Conservation (phyloP, 305 asterid genomes). For the Solanum hybrid region DNA sequence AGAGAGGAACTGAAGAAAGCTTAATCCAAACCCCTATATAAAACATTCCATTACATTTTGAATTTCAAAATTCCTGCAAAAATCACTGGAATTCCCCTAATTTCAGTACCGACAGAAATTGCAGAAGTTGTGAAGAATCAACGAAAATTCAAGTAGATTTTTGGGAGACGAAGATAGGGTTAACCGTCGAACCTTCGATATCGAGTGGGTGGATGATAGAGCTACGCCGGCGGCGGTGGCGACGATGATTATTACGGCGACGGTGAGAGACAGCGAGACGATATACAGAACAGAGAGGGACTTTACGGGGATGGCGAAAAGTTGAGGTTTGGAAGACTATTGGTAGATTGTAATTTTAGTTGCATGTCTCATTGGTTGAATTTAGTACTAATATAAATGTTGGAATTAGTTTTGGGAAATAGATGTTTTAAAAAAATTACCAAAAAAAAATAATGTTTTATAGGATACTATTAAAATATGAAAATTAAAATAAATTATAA, state of each 20-base stretch:
- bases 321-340: not conserved
- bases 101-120: not conserved
- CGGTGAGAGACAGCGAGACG: not conserved
- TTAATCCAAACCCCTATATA: not conserved
- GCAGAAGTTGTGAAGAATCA: not conserved
- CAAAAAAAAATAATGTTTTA: not conserved
- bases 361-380: not conserved
- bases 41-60: not conserved
- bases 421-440: not conserved
- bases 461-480: not conserved
- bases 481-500: not conserved
- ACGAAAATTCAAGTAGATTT: not conserved
- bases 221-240: not conserved
- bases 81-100: not conserved
- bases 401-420: not conserved
- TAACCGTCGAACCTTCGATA: not conserved
- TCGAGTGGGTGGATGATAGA: not conserved
- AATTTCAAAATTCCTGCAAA: not conserved
- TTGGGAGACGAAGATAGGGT: not conserved
- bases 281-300: not conserved
- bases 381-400: not conserved
- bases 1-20: not conserved
- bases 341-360: not conserved
- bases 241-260: not conserved
- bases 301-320: not conserved